These are phyloP conservation scores for Mycena floridula DNA, from an alignment of 768 basidiomycete species.

Conservation along the genomic window DNA sequence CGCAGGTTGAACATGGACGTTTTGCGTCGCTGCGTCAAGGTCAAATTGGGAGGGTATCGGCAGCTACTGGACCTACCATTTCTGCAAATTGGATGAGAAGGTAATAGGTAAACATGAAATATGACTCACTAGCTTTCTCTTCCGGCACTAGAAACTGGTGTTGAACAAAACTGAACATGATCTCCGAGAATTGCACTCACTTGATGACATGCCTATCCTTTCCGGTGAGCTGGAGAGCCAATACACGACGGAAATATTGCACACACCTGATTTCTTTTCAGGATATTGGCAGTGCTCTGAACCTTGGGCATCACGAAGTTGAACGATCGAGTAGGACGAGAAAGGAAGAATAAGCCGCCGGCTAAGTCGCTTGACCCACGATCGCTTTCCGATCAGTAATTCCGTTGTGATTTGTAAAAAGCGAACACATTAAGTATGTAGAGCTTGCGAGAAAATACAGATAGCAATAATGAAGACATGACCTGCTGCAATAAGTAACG, in stretches of 20 bases:
- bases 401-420: too few relatives aligned
- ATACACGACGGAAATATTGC: slow-evolving; percentile 3
- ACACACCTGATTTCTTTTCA: slow-evolving; percentile 48
- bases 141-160: slow-evolving; percentile 59
- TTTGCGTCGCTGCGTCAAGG: slow-evolving; percentile 54
- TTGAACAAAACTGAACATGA: slow-evolving; percentile 4
- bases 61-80: slow-evolving; percentile 54
- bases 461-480: neutral
- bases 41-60: neutral
- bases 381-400: too few relatives aligned
- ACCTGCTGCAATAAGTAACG: neutral
- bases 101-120: slow-evolving; percentile 9
- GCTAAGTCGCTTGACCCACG: too few relatives aligned
- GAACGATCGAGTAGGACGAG: too few relatives aligned
- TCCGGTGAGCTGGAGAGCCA: slow-evolving; percentile 2
- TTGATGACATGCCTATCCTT: slow-evolving; percentile 47
- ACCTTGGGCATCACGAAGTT: too few relatives aligned
- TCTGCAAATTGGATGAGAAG: slow-evolving; percentile 28
- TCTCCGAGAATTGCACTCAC: slow-evolving; percentile 19
- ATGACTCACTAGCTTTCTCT: slow-evolving; percentile 59
- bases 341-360: too few relatives aligned
- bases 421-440: too few relatives aligned
- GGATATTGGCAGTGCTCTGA: slow-evolving; percentile 38
- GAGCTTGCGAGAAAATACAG: too few relatives aligned
- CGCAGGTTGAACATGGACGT: slow-evolving; percentile 71